Evolutionary conservation across 1,139 yeast species (phyloP), one percentile per base, ranked within the genome.

Genomic region (Meyerozyma sp.): DNA sequence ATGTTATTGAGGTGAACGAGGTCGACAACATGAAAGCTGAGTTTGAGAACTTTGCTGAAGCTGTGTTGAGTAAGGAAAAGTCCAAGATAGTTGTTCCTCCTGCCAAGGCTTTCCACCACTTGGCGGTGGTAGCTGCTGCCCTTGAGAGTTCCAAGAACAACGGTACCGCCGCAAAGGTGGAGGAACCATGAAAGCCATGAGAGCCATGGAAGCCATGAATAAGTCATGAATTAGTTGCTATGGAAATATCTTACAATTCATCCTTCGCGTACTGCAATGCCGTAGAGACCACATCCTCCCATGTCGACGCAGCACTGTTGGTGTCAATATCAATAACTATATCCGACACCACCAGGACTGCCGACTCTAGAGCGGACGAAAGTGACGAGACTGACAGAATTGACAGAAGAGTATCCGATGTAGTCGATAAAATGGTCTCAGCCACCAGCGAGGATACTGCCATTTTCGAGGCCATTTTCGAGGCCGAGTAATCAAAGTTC

Each of bases 71-170:
- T 45, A 79, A 82, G 49, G 89, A 88, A 61, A 85, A 84, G 65
- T 61, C 73, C 2, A 52, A 75, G 45, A 65, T 87, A 42, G 67
- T 65, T 36, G 78, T 82, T 32, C 73, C 82, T 14, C 95, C 96
- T 20, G 82, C 78, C 49, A 75, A 72, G 49, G 90, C 95, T 9
- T 90, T 85, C 81, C 96, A 90, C 64, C 97, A 91, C 62, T 79
- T 90, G 63, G 96, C 96, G 8, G 78, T 88, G 54, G 80, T 91
- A 46, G 94, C 80, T 44, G 97, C 96, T 36, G 86, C 88, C 49
- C 65, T 91, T 40, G 83, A 84, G 49, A 83, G 94, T 46, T 78
- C 90, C 35, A 61, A 73, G 37, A 66, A 73, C 40, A 69, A 72
- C 44, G 96, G 96, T 51, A 63, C 68, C 44, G 65, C 76, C 36